Evolutionary conservation across 2,329 filamentous ascomycete species (phyloP).

Genomic region (Blastomyces parvus): DNA sequence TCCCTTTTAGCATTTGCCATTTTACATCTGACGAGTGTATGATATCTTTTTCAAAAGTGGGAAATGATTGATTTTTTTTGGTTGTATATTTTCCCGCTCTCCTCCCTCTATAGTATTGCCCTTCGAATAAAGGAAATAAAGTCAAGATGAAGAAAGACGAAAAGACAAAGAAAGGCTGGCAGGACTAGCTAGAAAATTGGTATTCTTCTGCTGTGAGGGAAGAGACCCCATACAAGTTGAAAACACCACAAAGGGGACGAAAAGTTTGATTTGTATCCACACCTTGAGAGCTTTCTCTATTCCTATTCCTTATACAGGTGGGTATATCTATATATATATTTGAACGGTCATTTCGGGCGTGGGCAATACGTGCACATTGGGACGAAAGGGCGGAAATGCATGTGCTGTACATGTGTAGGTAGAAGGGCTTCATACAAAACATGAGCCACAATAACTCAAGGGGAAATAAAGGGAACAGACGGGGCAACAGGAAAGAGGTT

Average conservation of each 20-base stretch:
- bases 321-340: background rate
- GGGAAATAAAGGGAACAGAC: background rate
- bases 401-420: background rate
- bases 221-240: background rate
- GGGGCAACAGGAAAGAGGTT: slow-evolving; percentile 5
- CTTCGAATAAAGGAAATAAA: background rate
- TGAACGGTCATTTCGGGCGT: background rate
- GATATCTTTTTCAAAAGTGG: background rate
- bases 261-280: background rate
- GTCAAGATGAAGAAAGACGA: background rate
- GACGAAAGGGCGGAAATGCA: background rate
- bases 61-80: background rate
- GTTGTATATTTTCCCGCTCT: too few relatives aligned
- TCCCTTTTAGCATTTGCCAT: background rate
- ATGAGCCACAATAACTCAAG: background rate
- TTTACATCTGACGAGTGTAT: background rate
- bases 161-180: background rate
- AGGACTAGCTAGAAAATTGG: background rate
- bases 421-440: background rate
- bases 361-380: background rate
- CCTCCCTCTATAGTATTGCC: background rate
- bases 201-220: background rate
- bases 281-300: background rate
- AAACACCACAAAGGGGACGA: background rate
- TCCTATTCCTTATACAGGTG: slow-evolving; percentile 2